Percentiles rank a stretch among this genome's conserved stretches.
These are phyloP conservation scores for Trichoderma oligosporum DNA, from an alignment of 2,329 filamentous ascomycete genomes.

Conservation along the genomic window DNA sequence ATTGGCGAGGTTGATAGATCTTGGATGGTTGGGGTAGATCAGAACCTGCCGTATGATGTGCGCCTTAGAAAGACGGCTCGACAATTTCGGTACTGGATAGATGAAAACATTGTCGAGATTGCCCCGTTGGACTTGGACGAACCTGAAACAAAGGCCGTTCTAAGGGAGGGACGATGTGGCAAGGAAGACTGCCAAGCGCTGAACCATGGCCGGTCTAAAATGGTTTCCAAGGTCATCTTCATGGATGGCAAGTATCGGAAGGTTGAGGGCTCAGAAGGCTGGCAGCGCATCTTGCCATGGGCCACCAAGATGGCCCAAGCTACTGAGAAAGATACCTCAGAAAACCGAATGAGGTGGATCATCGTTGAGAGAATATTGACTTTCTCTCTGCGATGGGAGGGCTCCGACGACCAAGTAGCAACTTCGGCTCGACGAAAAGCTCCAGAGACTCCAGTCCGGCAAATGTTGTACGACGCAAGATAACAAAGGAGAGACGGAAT, in stretches of 20 bases:
- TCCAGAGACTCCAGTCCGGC: conserved; percentile 12
- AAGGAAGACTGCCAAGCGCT: conserved; percentile 35
- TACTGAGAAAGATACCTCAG: conserved; percentile 28
- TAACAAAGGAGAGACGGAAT: not conserved
- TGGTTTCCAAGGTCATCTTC: conserved; percentile 39
- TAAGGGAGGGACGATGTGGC: conserved; percentile 36
- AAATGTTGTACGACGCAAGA: not conserved
- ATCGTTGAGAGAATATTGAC: conserved; percentile 38
- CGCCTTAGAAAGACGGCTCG: conserved; percentile 34
- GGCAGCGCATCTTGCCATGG: conserved; percentile 36
- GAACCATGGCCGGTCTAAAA: conserved; percentile 35
- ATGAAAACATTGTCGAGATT: conserved; percentile 38
- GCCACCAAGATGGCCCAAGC: conserved; percentile 27
- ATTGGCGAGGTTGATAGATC: conserved; percentile 37
- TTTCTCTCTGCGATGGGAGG: conserved; percentile 36
- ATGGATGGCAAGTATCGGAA: conserved; percentile 34
- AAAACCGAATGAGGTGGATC: conserved; percentile 38
- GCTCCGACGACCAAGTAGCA: conserved; percentile 29
- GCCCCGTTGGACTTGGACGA: conserved; percentile 34
- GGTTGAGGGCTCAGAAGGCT: conserved; percentile 26
- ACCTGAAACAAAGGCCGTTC: conserved; percentile 33
- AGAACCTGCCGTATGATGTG: conserved; percentile 28
- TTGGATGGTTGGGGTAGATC: conserved; percentile 36
- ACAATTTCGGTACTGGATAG: conserved; percentile 39
- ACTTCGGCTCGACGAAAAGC: conserved; percentile 19